Percentiles rank a stretch among this genome's conserved stretches.
These are phyloP conservation scores for Naganishia antarctica DNA, from an alignment of 768 basidiomycete genomes.

Conservation along the genomic window DNA sequence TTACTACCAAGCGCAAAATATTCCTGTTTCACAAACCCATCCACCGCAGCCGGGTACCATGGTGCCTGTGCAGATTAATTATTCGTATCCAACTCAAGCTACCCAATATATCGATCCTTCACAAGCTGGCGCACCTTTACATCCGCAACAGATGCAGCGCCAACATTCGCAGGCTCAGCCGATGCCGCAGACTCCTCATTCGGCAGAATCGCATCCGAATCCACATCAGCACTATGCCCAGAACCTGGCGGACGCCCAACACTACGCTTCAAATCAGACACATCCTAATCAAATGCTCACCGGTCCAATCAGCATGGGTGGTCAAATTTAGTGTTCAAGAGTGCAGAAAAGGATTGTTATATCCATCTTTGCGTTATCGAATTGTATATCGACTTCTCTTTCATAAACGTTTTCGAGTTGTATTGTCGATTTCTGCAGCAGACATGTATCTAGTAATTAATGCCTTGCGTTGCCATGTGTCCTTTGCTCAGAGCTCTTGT, in stretches of 20 bases:
- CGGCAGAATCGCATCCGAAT: constrained; percentile 12
- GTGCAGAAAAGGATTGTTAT: background rate
- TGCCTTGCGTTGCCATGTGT: background rate
- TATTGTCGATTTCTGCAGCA: background rate
- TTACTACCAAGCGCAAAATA: constrained; percentile 12
- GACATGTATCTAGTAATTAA: background rate
- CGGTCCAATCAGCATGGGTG: constrained; percentile 10
- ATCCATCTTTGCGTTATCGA: background rate
- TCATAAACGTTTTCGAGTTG: constrained; percentile 4
- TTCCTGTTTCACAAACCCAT: constrained; percentile 3
- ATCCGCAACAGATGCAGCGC: constrained; percentile 6
- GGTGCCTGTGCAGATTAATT: constrained; percentile 11
- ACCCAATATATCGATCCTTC: background rate
- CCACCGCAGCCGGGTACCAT: background rate
- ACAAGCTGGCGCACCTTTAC: background rate
- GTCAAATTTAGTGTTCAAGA: background rate
- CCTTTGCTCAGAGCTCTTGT: no score
- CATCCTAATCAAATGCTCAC: constrained; percentile 9
- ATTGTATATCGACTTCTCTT: background rate
- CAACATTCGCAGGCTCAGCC: constrained; percentile 8
- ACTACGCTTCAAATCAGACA: background rate
- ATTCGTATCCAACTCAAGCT: constrained; percentile 16
- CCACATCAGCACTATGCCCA: constrained; percentile 17
- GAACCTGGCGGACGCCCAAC: constrained; percentile 1
- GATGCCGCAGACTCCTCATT: constrained; percentile 15